A percentile compares a stretch with the other conserved stretches of the same genome.
These are phyloP conservation scores for Rhododendron molle DNA, from an alignment of 148 eudicot species.

Conservation along the genomic window DNA sequence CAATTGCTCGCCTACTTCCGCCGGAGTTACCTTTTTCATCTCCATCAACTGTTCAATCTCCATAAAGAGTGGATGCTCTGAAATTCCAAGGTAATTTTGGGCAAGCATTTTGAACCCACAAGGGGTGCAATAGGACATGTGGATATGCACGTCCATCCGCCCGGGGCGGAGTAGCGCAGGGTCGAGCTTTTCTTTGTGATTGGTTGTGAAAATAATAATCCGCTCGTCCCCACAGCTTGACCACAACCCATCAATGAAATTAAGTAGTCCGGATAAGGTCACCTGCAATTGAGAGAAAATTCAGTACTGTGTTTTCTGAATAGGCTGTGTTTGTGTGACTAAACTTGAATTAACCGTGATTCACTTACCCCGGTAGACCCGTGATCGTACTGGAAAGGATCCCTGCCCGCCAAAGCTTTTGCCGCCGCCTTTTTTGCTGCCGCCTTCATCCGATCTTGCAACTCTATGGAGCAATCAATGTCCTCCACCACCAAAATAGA, in stretches of 20 bases:
- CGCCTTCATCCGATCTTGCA: slow-evolving; percentile 7
- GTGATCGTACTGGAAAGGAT: background rate
- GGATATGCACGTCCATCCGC: slow-evolving; percentile 73
- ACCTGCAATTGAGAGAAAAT: slow-evolving; percentile 28
- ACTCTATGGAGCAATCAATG: slow-evolving; percentile 32
- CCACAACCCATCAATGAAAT: slow-evolving; percentile 72
- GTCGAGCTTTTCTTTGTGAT: slow-evolving; percentile 66
- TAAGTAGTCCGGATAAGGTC: slow-evolving; percentile 59
- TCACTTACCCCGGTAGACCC: slow-evolving; percentile 8
- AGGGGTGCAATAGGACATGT: slow-evolving; percentile 68
- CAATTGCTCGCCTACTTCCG: slow-evolving; percentile 43
- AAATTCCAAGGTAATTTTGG: slow-evolving; percentile 46
- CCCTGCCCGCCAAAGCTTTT: background rate
- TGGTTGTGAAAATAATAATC: slow-evolving; percentile 70
- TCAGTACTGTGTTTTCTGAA: too few species aligned
- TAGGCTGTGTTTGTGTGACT: too few species aligned
- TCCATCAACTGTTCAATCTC: slow-evolving; percentile 25
- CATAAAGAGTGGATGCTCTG: slow-evolving; percentile 28
- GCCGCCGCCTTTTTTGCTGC: background rate
- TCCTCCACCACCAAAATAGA: slow-evolving; percentile 36
- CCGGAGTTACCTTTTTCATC: slow-evolving; percentile 35
- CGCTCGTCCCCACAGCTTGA: slow-evolving; percentile 78
- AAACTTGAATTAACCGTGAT: background rate
- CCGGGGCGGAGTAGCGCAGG: slow-evolving; percentile 71
- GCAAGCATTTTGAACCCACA: slow-evolving; percentile 50